Conservation (phyloP, 2,329 filamentous ascomycete genomes). For the Arachnomyces sp. region DNA sequence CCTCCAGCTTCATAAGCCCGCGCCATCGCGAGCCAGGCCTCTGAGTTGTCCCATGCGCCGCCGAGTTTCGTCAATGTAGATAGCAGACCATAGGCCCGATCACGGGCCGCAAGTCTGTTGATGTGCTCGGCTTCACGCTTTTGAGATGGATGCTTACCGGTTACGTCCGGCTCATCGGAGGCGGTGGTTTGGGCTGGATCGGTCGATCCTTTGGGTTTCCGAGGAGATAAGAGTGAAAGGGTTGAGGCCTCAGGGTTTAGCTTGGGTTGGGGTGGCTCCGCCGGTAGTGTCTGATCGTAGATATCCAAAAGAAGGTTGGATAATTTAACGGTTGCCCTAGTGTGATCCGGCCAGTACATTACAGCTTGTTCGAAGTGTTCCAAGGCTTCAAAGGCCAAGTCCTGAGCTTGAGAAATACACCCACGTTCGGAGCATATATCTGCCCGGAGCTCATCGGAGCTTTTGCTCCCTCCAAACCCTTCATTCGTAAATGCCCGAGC, state of each 20-base stretch:
- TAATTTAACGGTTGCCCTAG: constrained; percentile 70
- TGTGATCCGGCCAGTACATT: constrained; percentile 70
- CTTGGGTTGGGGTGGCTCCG: constrained; percentile 24
- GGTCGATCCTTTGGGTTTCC: constrained; percentile 10
- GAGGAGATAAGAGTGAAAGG: constrained; percentile 17
- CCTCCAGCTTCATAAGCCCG: constrained; percentile 81
- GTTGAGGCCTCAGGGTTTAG: constrained; percentile 21
- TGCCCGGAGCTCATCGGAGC: constrained; percentile 74
- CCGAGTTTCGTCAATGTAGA: constrained; percentile 78
- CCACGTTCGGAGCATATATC: constrained; percentile 77
- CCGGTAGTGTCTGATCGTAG: constrained; percentile 50
- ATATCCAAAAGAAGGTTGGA: constrained; percentile 81
- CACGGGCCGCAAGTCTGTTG: constrained; percentile 80
- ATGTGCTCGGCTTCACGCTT: constrained; percentile 51
- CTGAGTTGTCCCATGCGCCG: constrained; percentile 79
- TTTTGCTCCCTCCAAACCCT: constrained; percentile 73
- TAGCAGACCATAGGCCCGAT: constrained; percentile 78
- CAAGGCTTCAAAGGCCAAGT: constrained; percentile 60
- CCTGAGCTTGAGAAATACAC: constrained; percentile 56
- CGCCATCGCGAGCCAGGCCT: constrained; percentile 87
- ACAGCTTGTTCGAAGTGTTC: constrained; percentile 76
- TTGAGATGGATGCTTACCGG: neutral
- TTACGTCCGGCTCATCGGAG: neutral
- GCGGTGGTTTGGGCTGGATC: constrained; percentile 4
- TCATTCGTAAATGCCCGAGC: constrained; percentile 55